Percentiles rank a stretch among this genome's conserved stretches.
Evolutionary conservation across 306 rosid genomes (phyloP).

Genomic region (Trifolium fragiferum): DNA sequence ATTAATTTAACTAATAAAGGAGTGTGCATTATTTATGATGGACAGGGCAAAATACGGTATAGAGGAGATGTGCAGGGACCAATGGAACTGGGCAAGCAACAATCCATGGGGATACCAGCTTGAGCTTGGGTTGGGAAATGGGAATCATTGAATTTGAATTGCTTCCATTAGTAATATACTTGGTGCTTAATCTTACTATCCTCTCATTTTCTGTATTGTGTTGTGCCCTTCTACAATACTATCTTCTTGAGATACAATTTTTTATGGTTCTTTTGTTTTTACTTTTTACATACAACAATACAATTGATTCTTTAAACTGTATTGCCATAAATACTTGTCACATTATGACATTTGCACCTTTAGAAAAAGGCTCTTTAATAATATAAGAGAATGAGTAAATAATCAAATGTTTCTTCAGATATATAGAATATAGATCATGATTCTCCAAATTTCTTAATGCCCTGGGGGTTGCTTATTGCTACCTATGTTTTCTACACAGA

Average conservation of each 20-base stretch:
- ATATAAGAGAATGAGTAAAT: too few species aligned
- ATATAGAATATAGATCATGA: neutral
- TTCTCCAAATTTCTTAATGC: neutral
- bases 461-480: too few species aligned
- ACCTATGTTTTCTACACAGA: too few species aligned
- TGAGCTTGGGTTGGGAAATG: neutral
- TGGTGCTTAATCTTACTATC: neutral
- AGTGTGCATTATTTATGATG: neutral
- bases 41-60: constrained; percentile 53
- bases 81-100: constrained; percentile 84
- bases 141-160: neutral
- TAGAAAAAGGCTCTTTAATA: neutral
- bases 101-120: constrained; percentile 76
- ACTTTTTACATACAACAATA: neutral
- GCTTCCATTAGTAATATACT: too few species aligned
- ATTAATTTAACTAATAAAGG: neutral
- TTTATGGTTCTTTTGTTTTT: too few species aligned
- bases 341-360: neutral
- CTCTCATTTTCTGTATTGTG: neutral
- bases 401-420: neutral
- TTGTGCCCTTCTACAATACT: neutral
- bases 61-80: constrained; percentile 91
- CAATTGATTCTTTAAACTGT: neutral
- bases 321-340: too few species aligned
- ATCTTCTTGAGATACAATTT: neutral